These are phyloP conservation scores for Ogataea naganishii DNA, from an alignment of 805 yeast genomes.

Conservation along the genomic window DNA sequence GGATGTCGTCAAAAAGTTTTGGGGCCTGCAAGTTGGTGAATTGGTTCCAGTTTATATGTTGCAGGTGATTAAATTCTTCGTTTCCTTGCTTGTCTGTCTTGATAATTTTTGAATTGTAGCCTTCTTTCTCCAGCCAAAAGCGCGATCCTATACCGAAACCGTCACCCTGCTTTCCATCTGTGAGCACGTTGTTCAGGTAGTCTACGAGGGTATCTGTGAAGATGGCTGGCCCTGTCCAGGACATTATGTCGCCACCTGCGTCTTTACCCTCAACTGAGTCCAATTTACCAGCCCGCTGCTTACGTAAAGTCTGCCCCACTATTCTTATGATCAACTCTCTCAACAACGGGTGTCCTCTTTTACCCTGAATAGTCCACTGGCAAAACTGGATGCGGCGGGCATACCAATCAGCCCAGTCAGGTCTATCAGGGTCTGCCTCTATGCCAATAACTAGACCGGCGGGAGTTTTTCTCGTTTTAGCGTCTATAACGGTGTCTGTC, in stretches of 20 bases:
- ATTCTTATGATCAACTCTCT: slow-evolving; percentile 73
- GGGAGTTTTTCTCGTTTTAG: slow-evolving; percentile 16
- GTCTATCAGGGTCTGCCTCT: slow-evolving; percentile 95
- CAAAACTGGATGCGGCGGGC: slow-evolving; percentile 91
- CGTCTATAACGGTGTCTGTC: slow-evolving; percentile 7
- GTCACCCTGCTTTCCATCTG: slow-evolving; percentile 22
- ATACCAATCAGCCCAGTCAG: slow-evolving; percentile 90
- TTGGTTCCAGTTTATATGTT: slow-evolving; percentile 46
- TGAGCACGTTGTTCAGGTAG: slow-evolving; percentile 59
- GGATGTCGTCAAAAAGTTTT: slow-evolving; percentile 52
- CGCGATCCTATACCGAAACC: slow-evolving; percentile 25
- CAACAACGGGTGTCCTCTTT: slow-evolving; percentile 84
- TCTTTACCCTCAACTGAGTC: slow-evolving; percentile 45
- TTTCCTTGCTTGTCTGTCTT: slow-evolving; percentile 14
- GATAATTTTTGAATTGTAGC: slow-evolving; percentile 11
- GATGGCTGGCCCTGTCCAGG: slow-evolving; percentile 95
- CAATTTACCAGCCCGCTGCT: slow-evolving; percentile 38
- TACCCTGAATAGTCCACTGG: slow-evolving; percentile 93
- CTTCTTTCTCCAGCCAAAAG: slow-evolving; percentile 15
- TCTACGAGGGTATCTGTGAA: slow-evolving; percentile 84
- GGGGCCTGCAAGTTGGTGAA: slow-evolving; percentile 54
- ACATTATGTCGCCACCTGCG: slow-evolving; percentile 72
- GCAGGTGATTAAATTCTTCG: slow-evolving; percentile 15
- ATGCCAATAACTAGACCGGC: slow-evolving; percentile 84
- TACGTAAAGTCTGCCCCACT: slow-evolving; percentile 61